Evolutionary conservation across 164 flowering plant genomes (phyloP).

Genomic region (Tinospora cordifolia): DNA sequence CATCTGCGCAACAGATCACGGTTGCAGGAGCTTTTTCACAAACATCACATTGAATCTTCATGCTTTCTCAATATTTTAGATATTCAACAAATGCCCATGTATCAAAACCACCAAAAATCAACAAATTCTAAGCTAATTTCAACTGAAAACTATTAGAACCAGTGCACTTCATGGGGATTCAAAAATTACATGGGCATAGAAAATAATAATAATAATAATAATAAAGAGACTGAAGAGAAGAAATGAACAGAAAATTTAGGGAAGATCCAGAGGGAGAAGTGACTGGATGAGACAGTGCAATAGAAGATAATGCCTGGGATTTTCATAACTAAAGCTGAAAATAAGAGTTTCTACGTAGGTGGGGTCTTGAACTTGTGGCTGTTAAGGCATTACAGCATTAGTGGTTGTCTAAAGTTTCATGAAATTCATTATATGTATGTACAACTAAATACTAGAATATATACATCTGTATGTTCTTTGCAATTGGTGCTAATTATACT

Average conservation of each 20-base stretch:
- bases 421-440: too few relatives aligned
- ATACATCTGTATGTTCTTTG: too few relatives aligned
- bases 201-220: too few relatives aligned
- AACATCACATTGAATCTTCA: conserved; percentile 97
- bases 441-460: too few relatives aligned
- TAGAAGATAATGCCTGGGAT: background rate
- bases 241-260: background rate
- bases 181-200: background rate
- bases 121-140: background rate
- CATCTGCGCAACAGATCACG: conserved; percentile 94
- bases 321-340: background rate
- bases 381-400: background rate
- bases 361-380: background rate
- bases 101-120: background rate
- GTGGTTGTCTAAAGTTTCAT: background rate
- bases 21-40: conserved; percentile 93
- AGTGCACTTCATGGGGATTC: background rate
- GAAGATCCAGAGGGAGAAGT: background rate
- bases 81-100: conserved; percentile 5
- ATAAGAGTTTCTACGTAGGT: background rate
- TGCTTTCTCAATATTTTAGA: conserved; percentile 17
- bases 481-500: too few relatives aligned
- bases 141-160: background rate
- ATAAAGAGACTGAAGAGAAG: too few relatives aligned
- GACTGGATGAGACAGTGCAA: background rate